A percentile compares a stretch with the other conserved stretches of the same genome.
phyloP scores from a whole-genome alignment of 1,139 yeast species.

The Nakaseomyces bracarensis region DNA sequence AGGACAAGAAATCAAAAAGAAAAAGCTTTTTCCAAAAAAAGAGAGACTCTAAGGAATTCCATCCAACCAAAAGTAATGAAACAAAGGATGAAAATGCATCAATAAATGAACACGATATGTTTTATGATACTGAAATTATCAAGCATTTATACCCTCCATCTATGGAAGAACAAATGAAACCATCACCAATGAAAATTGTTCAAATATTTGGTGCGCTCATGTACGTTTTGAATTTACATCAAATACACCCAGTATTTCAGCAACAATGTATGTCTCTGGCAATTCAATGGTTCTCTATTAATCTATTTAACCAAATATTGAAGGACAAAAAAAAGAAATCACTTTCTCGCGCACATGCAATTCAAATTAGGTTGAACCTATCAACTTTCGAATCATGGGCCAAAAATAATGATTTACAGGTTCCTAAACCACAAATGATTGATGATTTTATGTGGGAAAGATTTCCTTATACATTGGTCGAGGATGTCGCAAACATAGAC shows the following conservation, averaged over 20 bases:
- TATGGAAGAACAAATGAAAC: constrained; percentile 57
- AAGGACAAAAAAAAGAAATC: constrained; percentile 50
- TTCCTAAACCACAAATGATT: constrained; percentile 41
- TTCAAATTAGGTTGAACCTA: constrained; percentile 79
- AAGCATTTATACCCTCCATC: constrained; percentile 68
- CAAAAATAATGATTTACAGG: constrained; percentile 52
- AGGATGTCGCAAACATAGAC: constrained; percentile 28
- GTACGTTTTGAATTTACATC: constrained; percentile 75
- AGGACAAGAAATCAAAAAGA: constrained; percentile 4
- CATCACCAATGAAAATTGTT: constrained; percentile 79
- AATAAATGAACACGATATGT: constrained; percentile 8
- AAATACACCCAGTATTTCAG: constrained; percentile 65
- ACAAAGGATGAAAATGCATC: constrained; percentile 7
- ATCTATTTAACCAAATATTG: constrained; percentile 65
- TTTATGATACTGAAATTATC: constrained; percentile 55
- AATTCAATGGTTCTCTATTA: constrained; percentile 66
- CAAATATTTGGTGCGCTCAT: constrained; percentile 84
- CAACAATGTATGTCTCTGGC: constrained; percentile 75
- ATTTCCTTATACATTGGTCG: constrained; percentile 39
- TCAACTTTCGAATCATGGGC: constrained; percentile 93
- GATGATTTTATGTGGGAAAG: constrained; percentile 34
- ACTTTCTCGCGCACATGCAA: constrained; percentile 73
- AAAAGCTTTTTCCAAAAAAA: constrained; percentile 4
- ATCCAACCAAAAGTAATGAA: neutral
- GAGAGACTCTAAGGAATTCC: constrained; percentile 3